Conservation (phyloP, 2,329 filamentous ascomycete species). For the Xylaria sp. region DNA sequence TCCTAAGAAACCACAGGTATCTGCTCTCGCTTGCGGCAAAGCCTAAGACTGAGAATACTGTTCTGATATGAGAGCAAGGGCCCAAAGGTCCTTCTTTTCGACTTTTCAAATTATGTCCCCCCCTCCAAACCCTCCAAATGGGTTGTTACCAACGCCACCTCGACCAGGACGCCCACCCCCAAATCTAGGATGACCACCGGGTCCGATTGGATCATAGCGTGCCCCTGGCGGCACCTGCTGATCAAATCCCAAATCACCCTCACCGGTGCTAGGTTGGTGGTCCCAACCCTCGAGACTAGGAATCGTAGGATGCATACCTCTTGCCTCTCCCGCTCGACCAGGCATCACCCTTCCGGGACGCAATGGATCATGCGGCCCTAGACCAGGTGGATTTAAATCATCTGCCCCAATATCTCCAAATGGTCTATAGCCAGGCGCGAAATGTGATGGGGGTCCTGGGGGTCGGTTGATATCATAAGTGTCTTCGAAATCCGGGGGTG, state of each 20-base stretch:
- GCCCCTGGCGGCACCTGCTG: conserved; percentile 83
- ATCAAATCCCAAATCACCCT: conserved; percentile 59
- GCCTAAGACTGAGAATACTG: neutral
- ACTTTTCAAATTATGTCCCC: conserved; percentile 38
- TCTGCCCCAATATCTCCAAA: conserved; percentile 76
- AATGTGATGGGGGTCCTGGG: conserved; percentile 47
- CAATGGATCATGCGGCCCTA: conserved; percentile 86
- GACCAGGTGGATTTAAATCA: conserved; percentile 84
- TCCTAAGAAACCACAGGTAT: conserved; percentile 17
- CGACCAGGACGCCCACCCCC: conserved; percentile 50
- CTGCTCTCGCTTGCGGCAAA: neutral
- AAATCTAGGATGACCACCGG: conserved; percentile 60
- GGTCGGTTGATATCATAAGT: conserved; percentile 82
- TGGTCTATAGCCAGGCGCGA: conserved; percentile 56
- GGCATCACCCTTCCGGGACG: conserved; percentile 68
- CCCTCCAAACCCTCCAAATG: conserved; percentile 32
- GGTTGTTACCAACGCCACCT: conserved; percentile 45
- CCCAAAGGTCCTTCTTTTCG: neutral
- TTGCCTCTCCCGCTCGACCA: conserved; percentile 65
- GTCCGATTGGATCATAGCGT: conserved; percentile 87
- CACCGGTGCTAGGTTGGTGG: conserved; percentile 44
- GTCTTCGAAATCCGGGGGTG: conserved; percentile 91
- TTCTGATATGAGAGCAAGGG: neutral
- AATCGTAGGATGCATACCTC: conserved; percentile 96
- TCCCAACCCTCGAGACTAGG: conserved; percentile 71